Evolutionary conservation across 306 rosid species (phyloP), one percentile per base, ranked within the genome.

Genomic region (Rubus idaeus): DNA sequence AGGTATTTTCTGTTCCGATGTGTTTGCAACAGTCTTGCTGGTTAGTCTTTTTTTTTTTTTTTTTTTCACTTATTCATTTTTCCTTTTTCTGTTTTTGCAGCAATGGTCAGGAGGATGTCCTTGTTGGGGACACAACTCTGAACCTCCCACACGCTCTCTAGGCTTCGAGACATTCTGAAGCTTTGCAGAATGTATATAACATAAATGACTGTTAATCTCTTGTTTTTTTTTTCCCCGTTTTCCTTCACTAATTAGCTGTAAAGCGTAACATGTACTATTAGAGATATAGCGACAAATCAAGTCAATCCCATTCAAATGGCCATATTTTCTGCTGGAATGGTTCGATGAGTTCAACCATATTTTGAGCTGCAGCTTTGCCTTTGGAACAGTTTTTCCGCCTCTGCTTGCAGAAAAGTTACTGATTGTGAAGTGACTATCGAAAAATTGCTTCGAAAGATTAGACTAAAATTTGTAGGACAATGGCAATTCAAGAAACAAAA

Each of bases 141-240:
- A 87, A 89, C 80, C 96, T 91, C 79, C 90, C 91, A 1, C 97
- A 81, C 13, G 89, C 83, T 10, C 82, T 71, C 62, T 88, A 87
- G 77, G 41, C 16, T 62, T 8, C 4, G 2, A 3, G 20, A 72
- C 51, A 56, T 20, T 40, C 65, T 41, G 71, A 41, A 57, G 51
- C 64, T 26, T 61, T n/a, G 16, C 35, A 23, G 67, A 51, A 35
- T 21, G 18, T 44, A 17, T 50, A 74, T 58, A 23, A 58, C 67
- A 61, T 71, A 75, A 26, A 40, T 39, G 73, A 39, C 70, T 14
- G 67, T n/a, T 68, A 47, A 57, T 5, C n/a, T 12, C 26, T 6
- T 10, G 6, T 3, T 14, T 11, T 23, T 37, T 23, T 0, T 41
- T 21, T 6, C n/a, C 0, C 2, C n/a, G 9, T 75, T 18, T 68